Percentiles rank a stretch among this genome's conserved stretches.
These are phyloP conservation scores for Rhododendron mucronatum DNA, from an alignment of 148 eudicot species.

Conservation along the genomic window DNA sequence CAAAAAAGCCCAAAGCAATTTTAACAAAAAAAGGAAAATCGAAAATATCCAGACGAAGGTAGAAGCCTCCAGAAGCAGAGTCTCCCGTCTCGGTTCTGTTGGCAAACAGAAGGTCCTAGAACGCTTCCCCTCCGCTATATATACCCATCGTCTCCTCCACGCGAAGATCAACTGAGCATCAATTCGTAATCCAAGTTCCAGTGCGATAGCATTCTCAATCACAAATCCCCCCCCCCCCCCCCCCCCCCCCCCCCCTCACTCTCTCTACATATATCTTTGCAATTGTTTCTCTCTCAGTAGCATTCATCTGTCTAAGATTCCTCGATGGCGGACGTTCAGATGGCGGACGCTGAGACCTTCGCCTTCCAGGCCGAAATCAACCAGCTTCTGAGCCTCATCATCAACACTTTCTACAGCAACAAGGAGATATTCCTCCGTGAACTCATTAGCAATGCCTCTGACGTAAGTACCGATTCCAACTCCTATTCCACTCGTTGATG, in stretches of 20 bases:
- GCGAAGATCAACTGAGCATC: not conserved
- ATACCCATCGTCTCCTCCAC: not conserved
- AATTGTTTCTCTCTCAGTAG: not conserved
- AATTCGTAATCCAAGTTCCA: not conserved
- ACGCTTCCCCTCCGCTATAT: not conserved
- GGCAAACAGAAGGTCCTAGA: conserved; percentile 16
- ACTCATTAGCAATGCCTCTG: conserved; percentile 71
- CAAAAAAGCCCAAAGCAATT: not conserved
- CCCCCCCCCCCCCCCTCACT: not conserved
- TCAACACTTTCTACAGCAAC: conserved; percentile 92
- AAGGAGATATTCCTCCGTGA: conserved; percentile 93
- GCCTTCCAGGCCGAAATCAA: conserved; percentile 93
- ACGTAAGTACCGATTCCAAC: conserved; percentile 29
- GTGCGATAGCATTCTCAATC: not conserved
- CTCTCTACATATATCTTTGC: not conserved
- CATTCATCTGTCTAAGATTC: not conserved
- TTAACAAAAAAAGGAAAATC: not conserved
- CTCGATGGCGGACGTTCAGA: conserved; percentile 57
- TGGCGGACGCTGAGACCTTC: conserved; percentile 74
- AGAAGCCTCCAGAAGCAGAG: conserved; percentile 37
- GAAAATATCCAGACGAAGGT: conserved; percentile 19
- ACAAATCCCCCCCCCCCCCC: not conserved
- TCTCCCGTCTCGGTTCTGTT: not conserved
- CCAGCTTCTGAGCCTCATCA: conserved; percentile 75
- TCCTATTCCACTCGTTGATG: not conserved